Evolutionary conservation across 1,284 basidiomycete genomes (phyloP), one percentile per base, ranked within the genome.

Genomic region (Neonothopanus nambi): DNA sequence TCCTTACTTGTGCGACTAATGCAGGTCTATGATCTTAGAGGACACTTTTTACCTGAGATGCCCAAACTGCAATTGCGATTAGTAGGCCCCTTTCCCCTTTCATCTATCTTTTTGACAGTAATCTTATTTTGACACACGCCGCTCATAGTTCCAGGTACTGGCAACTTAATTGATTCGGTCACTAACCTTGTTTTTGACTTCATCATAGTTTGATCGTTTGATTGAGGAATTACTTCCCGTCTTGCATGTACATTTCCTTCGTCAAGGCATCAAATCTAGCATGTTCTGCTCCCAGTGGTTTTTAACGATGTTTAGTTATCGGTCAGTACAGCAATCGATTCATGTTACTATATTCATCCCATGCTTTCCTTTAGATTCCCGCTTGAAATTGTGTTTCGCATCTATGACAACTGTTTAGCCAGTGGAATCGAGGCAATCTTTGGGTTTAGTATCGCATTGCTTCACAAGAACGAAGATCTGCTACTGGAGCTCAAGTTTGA

Each of bases 261-360:
- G 95, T 40, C 91, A 97, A 70, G 95, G 96, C 30, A 77, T 98
- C 65, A 97, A 96, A 70, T 94, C 92, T 46, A 95, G 90, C 72
- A 98, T 98, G 95, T 99, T 91, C 66, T 90, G 87, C 63, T 94
- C 91, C 15, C 95, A 98, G 65, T 99, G 97, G 96, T 98, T 98
- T 72, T 80, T 99, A 69, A 99, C 96, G 41, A 17, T 44, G 45
- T 51, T 48, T 20, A 36, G 38, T 23, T 48, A 44, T 24, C 52
- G 46, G 46, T 48, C 21, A 26, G 52, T 43, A 26, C 9, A n/a
- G 9, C 36, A 24, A 21, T 18, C n/a, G 7, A 15, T 23, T 23
- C 26, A 35, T 8, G 5, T n/a, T 46, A 21, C 13, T 12, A 42
- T 46, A 35, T 8, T 33, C 6, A 12, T 57, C 35, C 55, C n/a